Percentiles rank a stretch among this genome's conserved stretches.
phyloP scores from a whole-genome alignment of 1,284 basidiomycete genomes.

The Cryptococcus jaspeensis region DNA sequence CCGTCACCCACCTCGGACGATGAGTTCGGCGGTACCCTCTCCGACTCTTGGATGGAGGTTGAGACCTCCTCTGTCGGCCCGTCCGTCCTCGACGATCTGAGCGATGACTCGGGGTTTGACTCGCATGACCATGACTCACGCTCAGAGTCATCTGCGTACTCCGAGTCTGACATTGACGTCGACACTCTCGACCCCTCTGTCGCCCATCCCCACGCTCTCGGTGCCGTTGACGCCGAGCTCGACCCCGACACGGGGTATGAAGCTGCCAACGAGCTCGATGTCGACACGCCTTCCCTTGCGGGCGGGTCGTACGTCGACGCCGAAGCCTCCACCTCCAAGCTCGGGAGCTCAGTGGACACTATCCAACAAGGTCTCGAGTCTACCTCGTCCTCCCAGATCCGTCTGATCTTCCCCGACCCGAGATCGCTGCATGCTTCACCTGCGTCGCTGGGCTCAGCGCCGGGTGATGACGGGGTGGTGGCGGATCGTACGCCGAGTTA shows the following conservation, averaged over 20 bases:
- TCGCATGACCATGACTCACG: conserved; percentile 9
- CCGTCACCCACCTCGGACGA: conserved; percentile 17
- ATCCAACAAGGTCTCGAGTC: conserved; percentile 5
- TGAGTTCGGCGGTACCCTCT: conserved; percentile 12
- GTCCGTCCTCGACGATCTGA: conserved; percentile 64
- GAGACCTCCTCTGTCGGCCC: conserved; percentile 60
- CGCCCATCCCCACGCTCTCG: too few species aligned
- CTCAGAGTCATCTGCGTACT: conserved; percentile 8
- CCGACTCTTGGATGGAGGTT: conserved; percentile 21
- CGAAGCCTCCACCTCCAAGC: conserved; percentile 19
- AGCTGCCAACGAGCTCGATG: not conserved
- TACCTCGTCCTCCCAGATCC: conserved; percentile 16
- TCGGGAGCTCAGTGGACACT: conserved; percentile 20
- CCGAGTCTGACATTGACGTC: not conserved
- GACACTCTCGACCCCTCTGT: too few species aligned
- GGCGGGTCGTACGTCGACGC: conserved; percentile 28
- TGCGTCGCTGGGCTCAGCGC: conserved; percentile 14
- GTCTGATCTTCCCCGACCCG: conserved; percentile 30
- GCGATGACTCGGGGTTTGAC: conserved; percentile 39
- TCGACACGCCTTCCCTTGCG: conserved; percentile 12
- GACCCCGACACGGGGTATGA: not conserved
- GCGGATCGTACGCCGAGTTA: too few species aligned
- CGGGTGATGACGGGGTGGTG: too few species aligned
- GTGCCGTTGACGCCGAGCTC: not conserved
- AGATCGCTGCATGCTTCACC: conserved; percentile 19